Base-by-base conservation (phyloP, 495 filamentous ascomycete species). In the Hypoxylon crocopeplum region DNA sequence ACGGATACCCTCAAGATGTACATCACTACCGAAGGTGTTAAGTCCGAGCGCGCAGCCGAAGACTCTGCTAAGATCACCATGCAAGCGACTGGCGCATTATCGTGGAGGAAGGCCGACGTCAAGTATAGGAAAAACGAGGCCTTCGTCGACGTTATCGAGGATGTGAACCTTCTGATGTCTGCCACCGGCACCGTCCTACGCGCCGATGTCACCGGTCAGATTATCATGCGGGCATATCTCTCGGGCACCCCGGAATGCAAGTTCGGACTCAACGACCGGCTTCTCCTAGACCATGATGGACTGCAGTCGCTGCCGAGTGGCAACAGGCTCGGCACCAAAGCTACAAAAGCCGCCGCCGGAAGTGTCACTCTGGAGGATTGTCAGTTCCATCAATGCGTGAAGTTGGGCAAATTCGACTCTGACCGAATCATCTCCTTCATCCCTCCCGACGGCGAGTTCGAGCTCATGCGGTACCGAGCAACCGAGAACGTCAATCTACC, bases 101-200 rank as follows among this genome's bases (percentile, higher is more conserved):
- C 94, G 29, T 99, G 95, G 95, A 86, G 95, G 40, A 89, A 96
- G 61, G 86, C 93, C 45, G 93, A 98, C 73, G 90, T 99, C 67
- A 97, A 97, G 72, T 99, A 99, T 77, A 89, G 95, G 71, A 99
- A 98, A 77, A 98, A 98, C 77, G 94, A 98, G 75, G 94, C 94
- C 24, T 98, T 98, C 62, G 94, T 98, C 49, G 94, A 98, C 73
- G 95, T 99, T 19, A 99, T 99, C 70, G 95, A 99, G 76, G 95
- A 98, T 67, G 94, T 99, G 49, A 99, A 99, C 74, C 87, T 99
- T 46, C 84, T 99, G 42, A 97, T 99, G 92, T 97, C 92, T 27
- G 95, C 94, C 6, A 90, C 90, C 3, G 94, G 95, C 16, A 94
- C 92, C 20, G 90, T 98, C 7, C 88, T 99, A 12, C 90, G 95